Conservation (phyloP, 2,329 filamentous ascomycete genomes). For the Alternaria infectoria region DNA sequence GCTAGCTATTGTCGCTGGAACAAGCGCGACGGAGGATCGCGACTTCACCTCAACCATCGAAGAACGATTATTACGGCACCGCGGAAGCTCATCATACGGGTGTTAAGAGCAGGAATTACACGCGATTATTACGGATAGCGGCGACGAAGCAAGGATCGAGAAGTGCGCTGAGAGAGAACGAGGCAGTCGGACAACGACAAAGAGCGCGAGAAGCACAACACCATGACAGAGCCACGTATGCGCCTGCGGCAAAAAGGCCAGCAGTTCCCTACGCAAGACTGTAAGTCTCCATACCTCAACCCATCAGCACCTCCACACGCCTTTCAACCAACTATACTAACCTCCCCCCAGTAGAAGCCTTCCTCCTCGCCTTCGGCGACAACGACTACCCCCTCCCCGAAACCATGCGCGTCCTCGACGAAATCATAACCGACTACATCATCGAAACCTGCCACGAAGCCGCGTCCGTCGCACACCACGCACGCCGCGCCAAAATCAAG, state of each 20-base stretch:
- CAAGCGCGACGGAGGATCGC: neutral
- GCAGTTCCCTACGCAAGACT: conserved; percentile 53
- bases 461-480: conserved; percentile 81
- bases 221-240: conserved; percentile 58
- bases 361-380: conserved; percentile 83
- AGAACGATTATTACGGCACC: neutral
- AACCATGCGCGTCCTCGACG: conserved; percentile 86
- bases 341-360: conserved; percentile 64
- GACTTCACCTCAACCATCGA: neutral
- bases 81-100: neutral
- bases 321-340: no score
- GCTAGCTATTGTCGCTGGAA: neutral
- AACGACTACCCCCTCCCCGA: conserved; percentile 77
- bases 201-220: conserved; percentile 3
- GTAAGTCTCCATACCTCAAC: no score
- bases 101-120: rapidly evolving
- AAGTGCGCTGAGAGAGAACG: neutral
- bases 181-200: neutral
- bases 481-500: conserved; percentile 94
- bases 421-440: conserved; percentile 92
- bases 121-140: neutral
- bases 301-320: no score
- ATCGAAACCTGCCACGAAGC: conserved; percentile 92
- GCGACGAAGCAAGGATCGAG: neutral
- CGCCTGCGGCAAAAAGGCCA: conserved; percentile 55